Evolutionary conservation across 2,329 filamentous ascomycete species (phyloP).

Genomic region (Pseudomassariella vexata): DNA sequence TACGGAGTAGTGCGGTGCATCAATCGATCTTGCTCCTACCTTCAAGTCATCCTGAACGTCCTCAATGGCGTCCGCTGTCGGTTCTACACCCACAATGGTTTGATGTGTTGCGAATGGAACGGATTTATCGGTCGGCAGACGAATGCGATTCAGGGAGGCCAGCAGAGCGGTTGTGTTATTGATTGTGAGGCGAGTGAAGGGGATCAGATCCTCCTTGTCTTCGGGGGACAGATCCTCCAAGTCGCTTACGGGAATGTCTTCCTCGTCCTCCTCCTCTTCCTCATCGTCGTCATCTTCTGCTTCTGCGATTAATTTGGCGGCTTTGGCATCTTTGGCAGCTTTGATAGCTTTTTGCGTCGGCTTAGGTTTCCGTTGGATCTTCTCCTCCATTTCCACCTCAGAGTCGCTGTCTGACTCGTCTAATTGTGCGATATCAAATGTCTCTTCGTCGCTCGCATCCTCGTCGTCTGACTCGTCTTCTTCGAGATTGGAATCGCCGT

Average conservation of each 20-base stretch:
- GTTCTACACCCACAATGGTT: slow-evolving; percentile 61
- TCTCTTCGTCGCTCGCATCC: slow-evolving; percentile 16
- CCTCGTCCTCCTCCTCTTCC: slow-evolving; percentile 69
- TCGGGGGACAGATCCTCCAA: slow-evolving; percentile 72
- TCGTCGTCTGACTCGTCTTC: slow-evolving; percentile 16
- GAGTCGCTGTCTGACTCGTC: slow-evolving; percentile 62
- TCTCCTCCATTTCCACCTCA: slow-evolving; percentile 71
- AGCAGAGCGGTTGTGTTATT: slow-evolving; percentile 90
- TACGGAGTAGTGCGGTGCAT: too few species aligned
- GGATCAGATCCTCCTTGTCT: slow-evolving; percentile 80
- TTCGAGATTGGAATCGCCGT: slow-evolving; percentile 16
- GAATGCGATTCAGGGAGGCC: slow-evolving; percentile 73
- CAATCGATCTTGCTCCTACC: too few species aligned
- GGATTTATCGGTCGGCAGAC: slow-evolving; percentile 58
- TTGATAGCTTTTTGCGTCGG: slow-evolving; percentile 33
- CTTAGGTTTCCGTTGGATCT: slow-evolving; percentile 51
- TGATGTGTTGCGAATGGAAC: slow-evolving; percentile 82
- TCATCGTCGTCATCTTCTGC: slow-evolving; percentile 50
- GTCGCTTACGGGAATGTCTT: slow-evolving; percentile 86
- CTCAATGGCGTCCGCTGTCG: slow-evolving; percentile 60
- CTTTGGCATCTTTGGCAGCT: slow-evolving; percentile 23
- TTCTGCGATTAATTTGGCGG: slow-evolving; percentile 36
- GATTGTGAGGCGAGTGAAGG: slow-evolving; percentile 89
- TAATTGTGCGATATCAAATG: slow-evolving; percentile 38
- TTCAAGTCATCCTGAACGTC: slow-evolving; percentile 89